phyloP scores from a whole-genome alignment of 306 rosid species.

The Vigna reflexopilosa region DNA sequence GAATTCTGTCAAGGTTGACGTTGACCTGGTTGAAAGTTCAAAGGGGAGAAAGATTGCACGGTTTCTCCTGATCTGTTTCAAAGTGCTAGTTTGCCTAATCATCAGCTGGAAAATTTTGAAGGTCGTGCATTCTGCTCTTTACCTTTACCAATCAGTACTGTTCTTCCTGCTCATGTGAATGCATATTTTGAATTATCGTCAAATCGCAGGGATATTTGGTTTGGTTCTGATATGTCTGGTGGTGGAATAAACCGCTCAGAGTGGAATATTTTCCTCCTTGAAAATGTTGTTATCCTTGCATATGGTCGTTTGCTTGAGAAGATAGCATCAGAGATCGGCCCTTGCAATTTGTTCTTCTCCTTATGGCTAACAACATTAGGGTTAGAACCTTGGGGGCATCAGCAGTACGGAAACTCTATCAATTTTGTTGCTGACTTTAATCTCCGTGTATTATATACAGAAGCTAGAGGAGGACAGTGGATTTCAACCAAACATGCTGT shows the following conservation, averaged over 20 bases:
- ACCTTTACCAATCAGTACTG: constrained; percentile 87
- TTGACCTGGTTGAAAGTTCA: constrained; percentile 45
- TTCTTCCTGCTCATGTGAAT: constrained; percentile 93
- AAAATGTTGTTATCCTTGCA: constrained; percentile 93
- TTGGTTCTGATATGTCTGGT: constrained; percentile 96
- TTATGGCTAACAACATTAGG: constrained; percentile 84
- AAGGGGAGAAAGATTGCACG: constrained; percentile 47
- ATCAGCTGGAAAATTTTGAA: constrained; percentile 63
- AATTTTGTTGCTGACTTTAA: constrained; percentile 76
- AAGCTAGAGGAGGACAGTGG: constrained; percentile 98
- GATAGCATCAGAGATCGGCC: constrained; percentile 84
- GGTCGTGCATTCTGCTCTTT: constrained; percentile 97
- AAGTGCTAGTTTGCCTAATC: constrained; percentile 55
- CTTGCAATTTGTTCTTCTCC: constrained; percentile 81
- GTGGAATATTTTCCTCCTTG: constrained; percentile 94
- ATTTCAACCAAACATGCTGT: constrained; percentile 87
- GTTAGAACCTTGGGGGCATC: constrained; percentile 94
- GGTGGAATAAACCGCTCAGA: constrained; percentile 98
- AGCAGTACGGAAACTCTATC: constrained; percentile 72
- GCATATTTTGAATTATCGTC: constrained; percentile 97
- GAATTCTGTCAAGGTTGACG: constrained; percentile 66
- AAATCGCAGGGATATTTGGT: constrained; percentile 98
- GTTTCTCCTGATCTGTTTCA: constrained; percentile 57
- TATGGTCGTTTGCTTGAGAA: constrained; percentile 90
- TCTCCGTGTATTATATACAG: constrained; percentile 74